phyloP scores from a whole-genome alignment of 2,329 filamentous ascomycete genomes.

The Curvularia verruculosa region DNA sequence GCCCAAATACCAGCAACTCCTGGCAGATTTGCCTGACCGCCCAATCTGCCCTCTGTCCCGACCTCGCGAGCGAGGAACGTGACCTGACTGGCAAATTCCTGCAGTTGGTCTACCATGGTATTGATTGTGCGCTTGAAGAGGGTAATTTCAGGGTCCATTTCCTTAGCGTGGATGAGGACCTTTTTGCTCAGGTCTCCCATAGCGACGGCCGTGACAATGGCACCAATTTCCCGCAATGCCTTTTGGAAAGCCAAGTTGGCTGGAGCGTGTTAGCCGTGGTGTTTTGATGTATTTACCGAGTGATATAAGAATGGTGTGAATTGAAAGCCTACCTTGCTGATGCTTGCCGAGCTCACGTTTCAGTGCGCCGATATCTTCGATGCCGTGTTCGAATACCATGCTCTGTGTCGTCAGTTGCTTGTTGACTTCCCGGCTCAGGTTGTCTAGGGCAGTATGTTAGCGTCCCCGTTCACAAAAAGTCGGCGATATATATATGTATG shows the following conservation, averaged over 20 bases:
- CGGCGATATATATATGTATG: neutral
- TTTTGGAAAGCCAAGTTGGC: conserved; percentile 99
- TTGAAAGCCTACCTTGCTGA: conserved; percentile 59
- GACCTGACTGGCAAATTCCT: conserved; percentile 95
- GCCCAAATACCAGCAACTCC: conserved; percentile 98
- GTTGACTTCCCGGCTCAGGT: conserved; percentile 82
- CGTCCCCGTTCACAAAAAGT: neutral
- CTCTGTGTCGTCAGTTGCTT: conserved; percentile 87
- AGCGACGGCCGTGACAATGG: conserved; percentile 95
- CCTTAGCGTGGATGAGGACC: conserved; percentile 90
- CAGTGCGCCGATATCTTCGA: conserved; percentile 87
- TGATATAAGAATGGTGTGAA: too few relatives aligned
- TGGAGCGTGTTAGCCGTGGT: conserved; percentile 81
- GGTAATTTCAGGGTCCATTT: conserved; percentile 98
- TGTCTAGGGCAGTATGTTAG: conserved; percentile 55
- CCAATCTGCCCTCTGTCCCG: conserved; percentile 91
- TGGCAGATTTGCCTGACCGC: conserved; percentile 90
- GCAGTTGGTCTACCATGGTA: conserved; percentile 98
- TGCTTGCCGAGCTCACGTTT: conserved; percentile 96
- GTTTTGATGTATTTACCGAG: neutral
- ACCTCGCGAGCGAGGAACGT: conserved; percentile 94
- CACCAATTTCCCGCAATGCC: conserved; percentile 92
- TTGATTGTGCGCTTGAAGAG: conserved; percentile 99
- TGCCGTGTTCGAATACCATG: conserved; percentile 74
- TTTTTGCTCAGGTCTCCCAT: conserved; percentile 96